Evolutionary conservation across 2,329 filamentous ascomycete genomes (phyloP).

Genomic region (Aaosphaeria arxii): DNA sequence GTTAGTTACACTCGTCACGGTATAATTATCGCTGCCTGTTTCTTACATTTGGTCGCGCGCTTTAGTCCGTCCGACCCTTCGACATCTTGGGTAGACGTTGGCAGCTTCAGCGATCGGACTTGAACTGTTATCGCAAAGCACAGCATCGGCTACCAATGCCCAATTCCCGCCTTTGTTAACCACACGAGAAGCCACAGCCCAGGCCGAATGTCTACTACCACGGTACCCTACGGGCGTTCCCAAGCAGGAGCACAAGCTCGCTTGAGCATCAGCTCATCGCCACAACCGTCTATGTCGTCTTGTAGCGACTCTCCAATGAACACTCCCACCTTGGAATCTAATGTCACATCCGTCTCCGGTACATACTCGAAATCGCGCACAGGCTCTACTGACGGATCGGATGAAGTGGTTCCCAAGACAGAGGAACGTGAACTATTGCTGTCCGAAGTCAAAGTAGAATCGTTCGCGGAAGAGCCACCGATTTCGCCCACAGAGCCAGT

Average conservation of each 20-base stretch:
- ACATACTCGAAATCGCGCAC: slow-evolving; percentile 18
- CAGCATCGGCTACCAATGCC: too few relatives aligned
- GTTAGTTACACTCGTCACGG: too few relatives aligned
- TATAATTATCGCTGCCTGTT: too few relatives aligned
- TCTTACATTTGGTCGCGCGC: too few relatives aligned
- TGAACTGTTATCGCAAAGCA: not conserved
- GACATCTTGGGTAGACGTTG: too few relatives aligned
- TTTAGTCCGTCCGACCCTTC: too few relatives aligned
- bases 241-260: slow-evolving; percentile 28
- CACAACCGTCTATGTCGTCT: slow-evolving; percentile 40
- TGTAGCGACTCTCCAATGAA: slow-evolving; percentile 38
- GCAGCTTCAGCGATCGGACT: too few relatives aligned
- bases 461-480: slow-evolving; percentile 26
- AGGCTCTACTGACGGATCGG: slow-evolving; percentile 20
- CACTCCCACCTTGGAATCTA: slow-evolving; percentile 33
- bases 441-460: slow-evolving; percentile 36
- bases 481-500: slow-evolving; percentile 35
- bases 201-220: slow-evolving; percentile 33
- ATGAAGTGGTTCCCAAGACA: slow-evolving; percentile 50
- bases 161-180: too few relatives aligned
- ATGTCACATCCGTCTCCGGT: slow-evolving; percentile 4
- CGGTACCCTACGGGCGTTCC: slow-evolving; percentile 32
- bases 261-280: slow-evolving; percentile 40
- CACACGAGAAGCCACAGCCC: not conserved
- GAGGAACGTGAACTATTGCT: slow-evolving; percentile 51